phyloP scores from a whole-genome alignment of 306 rosid species.

The Malus orientalis region DNA sequence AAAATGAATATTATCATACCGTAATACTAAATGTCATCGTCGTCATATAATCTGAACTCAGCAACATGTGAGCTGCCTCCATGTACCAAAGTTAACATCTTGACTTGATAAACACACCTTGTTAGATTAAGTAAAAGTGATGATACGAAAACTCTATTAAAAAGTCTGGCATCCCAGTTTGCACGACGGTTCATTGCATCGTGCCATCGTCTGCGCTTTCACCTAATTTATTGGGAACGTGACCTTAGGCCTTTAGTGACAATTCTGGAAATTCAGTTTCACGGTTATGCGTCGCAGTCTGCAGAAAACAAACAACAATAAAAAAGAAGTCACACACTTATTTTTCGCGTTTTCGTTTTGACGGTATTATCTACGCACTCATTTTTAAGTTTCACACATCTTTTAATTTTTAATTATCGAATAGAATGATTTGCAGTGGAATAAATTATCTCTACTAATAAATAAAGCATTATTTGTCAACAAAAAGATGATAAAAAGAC shows the following conservation, averaged over 20 bases:
- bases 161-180: not conserved
- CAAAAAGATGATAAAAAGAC: too few species aligned
- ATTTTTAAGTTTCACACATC: too few species aligned
- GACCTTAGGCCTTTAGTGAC: not conserved
- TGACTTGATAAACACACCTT: too few species aligned
- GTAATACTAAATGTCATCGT: too few species aligned
- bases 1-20: rapidly evolving
- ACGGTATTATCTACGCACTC: rapidly evolving
- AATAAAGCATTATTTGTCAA: too few species aligned
- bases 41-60: too few species aligned
- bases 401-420: too few species aligned
- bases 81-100: not conserved
- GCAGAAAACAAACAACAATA: not conserved
- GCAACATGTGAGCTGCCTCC: too few species aligned
- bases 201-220: not conserved
- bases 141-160: not conserved
- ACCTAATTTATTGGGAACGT: not conserved
- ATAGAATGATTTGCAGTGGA: too few species aligned
- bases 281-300: not conserved
- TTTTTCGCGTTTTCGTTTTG: too few species aligned
- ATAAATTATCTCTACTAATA: too few species aligned
- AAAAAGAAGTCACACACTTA: not conserved
- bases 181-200: not conserved
- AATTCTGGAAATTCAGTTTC: not conserved
- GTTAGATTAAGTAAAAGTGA: not conserved